A percentile compares a stretch with the other conserved stretches of the same genome.
Conservation (phyloP, 768 basidiomycete species). For the Agaricus sinodeliciosus region DNA sequence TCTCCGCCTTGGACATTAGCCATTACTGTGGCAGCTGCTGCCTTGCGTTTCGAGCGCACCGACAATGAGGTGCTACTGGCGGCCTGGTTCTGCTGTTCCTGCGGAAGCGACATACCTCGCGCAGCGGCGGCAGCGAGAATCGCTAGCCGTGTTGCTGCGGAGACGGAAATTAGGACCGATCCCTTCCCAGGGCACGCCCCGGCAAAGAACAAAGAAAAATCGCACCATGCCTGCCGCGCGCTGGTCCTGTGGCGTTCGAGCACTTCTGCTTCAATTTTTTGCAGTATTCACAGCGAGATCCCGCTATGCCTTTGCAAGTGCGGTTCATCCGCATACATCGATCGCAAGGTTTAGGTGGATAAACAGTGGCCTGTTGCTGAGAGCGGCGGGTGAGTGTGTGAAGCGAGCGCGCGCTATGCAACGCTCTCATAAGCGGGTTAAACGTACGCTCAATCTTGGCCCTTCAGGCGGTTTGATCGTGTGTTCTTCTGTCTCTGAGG, state of each 20-base stretch:
- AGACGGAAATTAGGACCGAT: slow-evolving; percentile 16
- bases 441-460: slow-evolving; percentile 12
- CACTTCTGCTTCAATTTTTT: slow-evolving; percentile 41
- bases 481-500: slow-evolving; percentile 5
- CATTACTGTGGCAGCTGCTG: slow-evolving; percentile 15
- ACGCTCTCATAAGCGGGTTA: not conserved
- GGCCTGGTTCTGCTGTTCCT: slow-evolving; percentile 6
- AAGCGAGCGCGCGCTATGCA: slow-evolving; percentile 2
- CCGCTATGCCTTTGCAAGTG: slow-evolving; percentile 34
- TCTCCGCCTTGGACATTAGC: slow-evolving; percentile 20
- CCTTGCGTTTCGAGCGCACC: slow-evolving; percentile 22
- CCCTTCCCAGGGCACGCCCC: not conserved
- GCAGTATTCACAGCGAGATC: slow-evolving; percentile 40
- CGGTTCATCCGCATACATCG: slow-evolving; percentile 37
- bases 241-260: slow-evolving; percentile 37
- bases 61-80: slow-evolving; percentile 3
- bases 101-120: slow-evolving; percentile 14
- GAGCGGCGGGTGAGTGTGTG: slow-evolving; percentile 7
- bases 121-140: slow-evolving; percentile 15
- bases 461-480: slow-evolving; percentile 18
- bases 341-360: slow-evolving; percentile 36
- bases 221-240: slow-evolving; percentile 33
- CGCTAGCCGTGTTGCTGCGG: slow-evolving; percentile 17
- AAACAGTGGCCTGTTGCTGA: slow-evolving; percentile 20
- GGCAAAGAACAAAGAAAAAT: not conserved